Evolutionary conservation across 352 stramenopile genomes (phyloP), one percentile per base, ranked within the genome.

Genomic region (Pseudoperonospora humuli): DNA sequence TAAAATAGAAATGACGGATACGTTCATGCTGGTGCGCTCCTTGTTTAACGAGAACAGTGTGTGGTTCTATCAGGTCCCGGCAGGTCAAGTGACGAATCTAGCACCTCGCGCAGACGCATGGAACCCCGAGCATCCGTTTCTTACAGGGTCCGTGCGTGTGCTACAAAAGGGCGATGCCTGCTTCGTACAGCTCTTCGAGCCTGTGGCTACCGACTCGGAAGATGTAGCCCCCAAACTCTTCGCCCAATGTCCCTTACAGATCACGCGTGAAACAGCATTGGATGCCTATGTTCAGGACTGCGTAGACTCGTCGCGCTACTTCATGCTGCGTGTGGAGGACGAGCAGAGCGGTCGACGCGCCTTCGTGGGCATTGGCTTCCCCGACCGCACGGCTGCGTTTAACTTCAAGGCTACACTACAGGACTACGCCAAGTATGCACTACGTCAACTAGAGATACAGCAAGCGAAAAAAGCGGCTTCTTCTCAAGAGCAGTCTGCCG

Each of bases 261-360:
- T 93, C 53, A 64, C 75, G 10, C 57, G 41, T 9, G 75, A 86
- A 18, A 56, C 81, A 19, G 10, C 59, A 24, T 63, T 93, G 19
- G 74, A 85, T 26, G 60, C 81, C 31, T 91, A 86, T 51, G 70
- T 93, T 13, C 81, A 91, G 34, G 79, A 93, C 52, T 93, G 78
- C 35, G 76, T 84, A 36, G 81, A 93, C 52, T 91, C 81, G 39
- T 93, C 81, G 38, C 76, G 81, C 20, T 93, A 93, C 57, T 93
- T 93, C 25, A 89, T 93, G 73, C 23, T 93, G 13, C 81, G 81
- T 41, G 70, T 90, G 39, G 79, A 89, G 44, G 81, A 93, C 53
- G 75, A 85, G 41, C 45, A 63, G 27, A 88, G 67, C 14, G 69
- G 75, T 25, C 77, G 78, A 20, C 70, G 73, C 39, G 81, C 78